These are phyloP conservation scores for Globisporangium iwayamae DNA, from an alignment of 352 stramenopile genomes.

Conservation along the genomic window DNA sequence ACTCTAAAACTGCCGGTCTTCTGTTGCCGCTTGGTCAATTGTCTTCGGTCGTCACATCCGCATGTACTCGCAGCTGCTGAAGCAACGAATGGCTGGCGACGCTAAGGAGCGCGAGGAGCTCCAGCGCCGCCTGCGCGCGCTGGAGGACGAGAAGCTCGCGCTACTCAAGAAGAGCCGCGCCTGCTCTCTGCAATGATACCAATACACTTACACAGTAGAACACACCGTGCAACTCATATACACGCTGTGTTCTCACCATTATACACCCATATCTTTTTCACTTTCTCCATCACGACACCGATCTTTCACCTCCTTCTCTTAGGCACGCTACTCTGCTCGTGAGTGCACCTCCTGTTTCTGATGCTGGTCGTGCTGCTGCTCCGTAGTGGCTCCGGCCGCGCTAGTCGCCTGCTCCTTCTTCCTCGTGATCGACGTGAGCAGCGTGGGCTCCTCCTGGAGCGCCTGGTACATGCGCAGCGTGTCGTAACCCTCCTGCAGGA, in stretches of 20 bases:
- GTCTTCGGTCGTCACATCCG: neutral
- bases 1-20: neutral
- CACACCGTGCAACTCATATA: neutral
- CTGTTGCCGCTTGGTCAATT: neutral
- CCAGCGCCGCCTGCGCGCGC: constrained; percentile 36
- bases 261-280: neutral
- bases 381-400: neutral
- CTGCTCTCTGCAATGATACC: constrained; percentile 41
- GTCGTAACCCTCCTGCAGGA: constrained; percentile 49
- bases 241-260: neutral
- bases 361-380: constrained; percentile 1
- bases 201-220: neutral
- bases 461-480: constrained; percentile 60
- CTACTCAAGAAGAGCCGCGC: constrained; percentile 54
- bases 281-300: neutral
- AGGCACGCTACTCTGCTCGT: constrained; percentile 1
- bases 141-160: constrained; percentile 59
- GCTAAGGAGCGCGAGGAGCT: constrained; percentile 55
- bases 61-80: constrained; percentile 31
- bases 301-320: neutral
- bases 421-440: constrained; percentile 57
- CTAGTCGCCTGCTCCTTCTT: constrained; percentile 27
- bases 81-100: constrained; percentile 39
- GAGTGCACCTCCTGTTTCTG: neutral
- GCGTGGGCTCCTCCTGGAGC: constrained; percentile 34